Evolutionary conservation across 306 rosid genomes (phyloP), one percentile per base, ranked within the genome.

Genomic region (Fragaria ananassa): DNA sequence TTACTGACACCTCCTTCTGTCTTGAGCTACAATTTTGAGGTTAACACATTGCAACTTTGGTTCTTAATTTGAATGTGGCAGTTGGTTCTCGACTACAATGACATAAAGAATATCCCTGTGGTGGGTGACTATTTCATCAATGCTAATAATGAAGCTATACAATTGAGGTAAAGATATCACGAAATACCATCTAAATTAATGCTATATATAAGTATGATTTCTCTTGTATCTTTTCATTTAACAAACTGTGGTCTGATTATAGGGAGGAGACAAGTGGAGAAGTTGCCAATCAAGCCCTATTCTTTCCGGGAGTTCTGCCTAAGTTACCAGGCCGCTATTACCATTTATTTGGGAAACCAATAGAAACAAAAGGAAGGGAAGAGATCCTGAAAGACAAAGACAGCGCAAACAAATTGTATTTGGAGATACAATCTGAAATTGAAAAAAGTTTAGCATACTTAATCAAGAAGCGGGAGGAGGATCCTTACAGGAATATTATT

Each of bases 311-410:
- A 50, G 41, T 88, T 60, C 71, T 78, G 49, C 98, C 98, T 14
- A 91, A 93, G 78, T 10, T 91, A 47, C 98, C 97, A 2, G 99
- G 99, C 29, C 93, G 99, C 12, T 84, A 83, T 67, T 96, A 96
- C 87, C 83, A 76, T 85, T 78, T 96, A 74, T 96, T 91, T 51
- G 96, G 99, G 65, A 96, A 92, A 85, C 97, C 99, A 3, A 86
- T 96, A 72, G 79, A 78, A 71, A 88, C 92, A 34, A 84, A 87
- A 80, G 98, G 98, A 70, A 86, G 75, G 85, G 88, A 92, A 72
- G 86, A 83, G 29, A 67, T 88, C 65, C 79, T 96, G 68, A 75
- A 81, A 64, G 93, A 96, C 81, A 91, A 70, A 86, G 82, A 89
- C 71, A 82, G 23, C 23, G 98, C 97, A 18, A 91, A 80, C 62